These are phyloP conservation scores for Saturnispora sanitii DNA, from an alignment of 805 yeast genomes.

Conservation along the genomic window DNA sequence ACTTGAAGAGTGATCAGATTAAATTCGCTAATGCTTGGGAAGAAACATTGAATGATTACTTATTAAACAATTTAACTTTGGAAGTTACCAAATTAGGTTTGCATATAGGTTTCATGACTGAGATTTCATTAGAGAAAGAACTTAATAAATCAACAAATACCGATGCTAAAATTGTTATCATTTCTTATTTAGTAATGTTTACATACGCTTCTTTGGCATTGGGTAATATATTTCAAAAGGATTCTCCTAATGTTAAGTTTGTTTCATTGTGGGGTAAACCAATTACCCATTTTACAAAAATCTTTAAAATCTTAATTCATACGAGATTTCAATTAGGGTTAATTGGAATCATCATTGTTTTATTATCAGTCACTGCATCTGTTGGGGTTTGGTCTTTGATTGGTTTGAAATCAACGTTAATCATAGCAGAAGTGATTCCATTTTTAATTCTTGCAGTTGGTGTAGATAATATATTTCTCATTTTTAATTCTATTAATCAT, in stretches of 20 bases:
- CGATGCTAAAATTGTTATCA: constrained; percentile 56
- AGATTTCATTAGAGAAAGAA: constrained; percentile 76
- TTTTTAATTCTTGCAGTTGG: constrained; percentile 89
- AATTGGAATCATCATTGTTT: constrained; percentile 74
- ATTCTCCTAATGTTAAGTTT: not conserved
- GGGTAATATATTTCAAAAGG: constrained; percentile 33
- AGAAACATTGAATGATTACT: constrained; percentile 44
- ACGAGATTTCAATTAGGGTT: constrained; percentile 72
- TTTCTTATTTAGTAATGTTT: constrained; percentile 82
- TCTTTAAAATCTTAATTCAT: constrained; percentile 24
- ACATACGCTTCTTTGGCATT: constrained; percentile 77
- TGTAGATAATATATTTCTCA: constrained; percentile 81
- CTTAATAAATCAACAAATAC: constrained; percentile 72
- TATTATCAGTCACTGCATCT: constrained; percentile 70
- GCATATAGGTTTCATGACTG: constrained; percentile 67
- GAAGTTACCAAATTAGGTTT: constrained; percentile 47
- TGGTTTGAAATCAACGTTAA: constrained; percentile 80
- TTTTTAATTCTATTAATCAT: constrained; percentile 66
- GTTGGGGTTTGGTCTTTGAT: constrained; percentile 69
- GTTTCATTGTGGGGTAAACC: constrained; percentile 5
- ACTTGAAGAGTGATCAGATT: constrained; percentile 32
- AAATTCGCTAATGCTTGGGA: constrained; percentile 56
- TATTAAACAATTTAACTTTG: constrained; percentile 30
- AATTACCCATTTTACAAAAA: constrained; percentile 6
- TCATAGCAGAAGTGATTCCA: constrained; percentile 95